These are phyloP conservation scores for Meyerozyma athensensis DNA, from an alignment of 1,139 yeast genomes.

Conservation along the genomic window DNA sequence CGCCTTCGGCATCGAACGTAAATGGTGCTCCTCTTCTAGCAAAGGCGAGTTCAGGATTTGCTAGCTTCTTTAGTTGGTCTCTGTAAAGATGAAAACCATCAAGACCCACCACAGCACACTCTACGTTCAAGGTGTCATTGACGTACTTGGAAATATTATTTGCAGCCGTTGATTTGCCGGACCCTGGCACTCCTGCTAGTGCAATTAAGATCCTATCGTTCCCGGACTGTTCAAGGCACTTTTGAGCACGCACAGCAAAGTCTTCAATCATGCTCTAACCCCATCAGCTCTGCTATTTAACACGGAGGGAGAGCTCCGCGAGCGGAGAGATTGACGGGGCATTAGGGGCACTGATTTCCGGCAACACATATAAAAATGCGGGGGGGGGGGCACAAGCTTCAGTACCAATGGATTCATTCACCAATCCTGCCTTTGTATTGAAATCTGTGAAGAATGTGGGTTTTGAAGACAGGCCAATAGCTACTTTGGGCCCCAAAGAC, in stretches of 20 bases:
- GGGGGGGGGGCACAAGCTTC: background rate
- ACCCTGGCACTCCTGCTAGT: conserved; percentile 75
- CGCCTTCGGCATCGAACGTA: conserved; percentile 12
- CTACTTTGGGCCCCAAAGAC: conserved; percentile 1
- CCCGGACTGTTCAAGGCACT: background rate
- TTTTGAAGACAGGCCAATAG: conserved; percentile 3
- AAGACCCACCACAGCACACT: conserved; percentile 11
- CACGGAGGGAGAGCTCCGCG: background rate
- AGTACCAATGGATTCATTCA: background rate
- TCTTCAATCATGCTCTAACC: background rate
- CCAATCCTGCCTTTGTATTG: conserved; percentile 3
- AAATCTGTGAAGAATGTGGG: conserved; percentile 1
- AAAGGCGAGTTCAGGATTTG: conserved; percentile 11
- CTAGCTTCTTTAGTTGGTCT: conserved; percentile 9
- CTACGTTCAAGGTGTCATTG: conserved; percentile 5
- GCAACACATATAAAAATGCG: background rate
- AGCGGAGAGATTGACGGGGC: background rate
- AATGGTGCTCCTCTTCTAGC: conserved; percentile 16
- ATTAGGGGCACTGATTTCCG: background rate
- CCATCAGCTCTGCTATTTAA: background rate
- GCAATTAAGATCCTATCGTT: conserved; percentile 28
- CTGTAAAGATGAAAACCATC: conserved; percentile 15
- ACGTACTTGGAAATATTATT: conserved; percentile 11
- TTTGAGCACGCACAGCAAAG: background rate
- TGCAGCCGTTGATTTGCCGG: conserved; percentile 75